Percentiles rank a stretch among this genome's conserved stretches.
These are phyloP conservation scores for Saccharomycopsis schoenii DNA, from an alignment of 805 yeast species.

Conservation along the genomic window DNA sequence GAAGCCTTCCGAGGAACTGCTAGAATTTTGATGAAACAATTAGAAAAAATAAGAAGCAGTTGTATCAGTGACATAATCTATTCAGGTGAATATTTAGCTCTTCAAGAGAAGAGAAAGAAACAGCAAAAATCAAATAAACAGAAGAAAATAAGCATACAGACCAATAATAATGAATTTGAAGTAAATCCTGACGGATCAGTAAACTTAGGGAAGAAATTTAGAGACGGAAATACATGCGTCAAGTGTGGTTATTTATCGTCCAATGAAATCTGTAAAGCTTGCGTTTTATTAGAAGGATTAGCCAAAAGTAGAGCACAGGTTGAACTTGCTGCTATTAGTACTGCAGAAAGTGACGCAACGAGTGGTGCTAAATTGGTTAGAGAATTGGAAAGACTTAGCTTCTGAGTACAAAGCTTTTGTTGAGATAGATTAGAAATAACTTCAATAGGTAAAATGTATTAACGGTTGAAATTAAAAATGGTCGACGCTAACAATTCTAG, in stretches of 20 bases:
- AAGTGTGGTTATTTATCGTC: constrained; percentile 89
- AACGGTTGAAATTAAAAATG: too few species aligned
- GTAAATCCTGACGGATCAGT: constrained; percentile 56
- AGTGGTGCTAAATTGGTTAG: constrained; percentile 59
- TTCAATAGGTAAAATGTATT: too few species aligned
- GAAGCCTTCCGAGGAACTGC: constrained; percentile 99
- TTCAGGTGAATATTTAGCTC: constrained; percentile 78
- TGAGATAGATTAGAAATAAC: not conserved
- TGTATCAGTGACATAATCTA: constrained; percentile 90
- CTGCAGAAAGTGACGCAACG: constrained; percentile 31
- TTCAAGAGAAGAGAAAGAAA: constrained; percentile 41
- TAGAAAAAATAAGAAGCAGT: constrained; percentile 85
- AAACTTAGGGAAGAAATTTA: constrained; percentile 31
- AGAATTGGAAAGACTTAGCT: constrained; percentile 53
- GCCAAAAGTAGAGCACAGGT: constrained; percentile 67
- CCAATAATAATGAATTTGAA: constrained; percentile 33
- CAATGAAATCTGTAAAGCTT: constrained; percentile 86
- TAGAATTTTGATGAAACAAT: constrained; percentile 77
- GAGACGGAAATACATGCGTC: constrained; percentile 70
- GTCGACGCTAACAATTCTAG: too few species aligned
- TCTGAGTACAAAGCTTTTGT: constrained; percentile 28
- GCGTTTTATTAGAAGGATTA: constrained; percentile 75
- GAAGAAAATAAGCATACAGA: constrained; percentile 19
- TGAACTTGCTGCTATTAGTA: constrained; percentile 32
- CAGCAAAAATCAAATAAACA: constrained; percentile 28